phyloP scores from a whole-genome alignment of 164 flowering plant genomes.

The Protea cynaroides region DNA sequence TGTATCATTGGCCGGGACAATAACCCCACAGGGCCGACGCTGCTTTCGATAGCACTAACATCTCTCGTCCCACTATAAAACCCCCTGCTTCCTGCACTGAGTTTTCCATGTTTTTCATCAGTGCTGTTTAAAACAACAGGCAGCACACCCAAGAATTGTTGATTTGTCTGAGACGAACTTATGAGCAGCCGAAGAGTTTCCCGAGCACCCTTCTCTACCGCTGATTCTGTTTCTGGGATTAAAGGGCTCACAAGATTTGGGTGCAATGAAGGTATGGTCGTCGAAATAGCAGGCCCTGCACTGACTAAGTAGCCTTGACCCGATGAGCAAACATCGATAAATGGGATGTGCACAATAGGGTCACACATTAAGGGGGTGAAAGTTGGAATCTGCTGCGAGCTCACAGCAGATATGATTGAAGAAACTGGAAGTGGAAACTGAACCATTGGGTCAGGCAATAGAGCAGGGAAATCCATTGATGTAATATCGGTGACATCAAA shows the following conservation, averaged over 20 bases:
- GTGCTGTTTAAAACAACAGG: constrained; percentile 37
- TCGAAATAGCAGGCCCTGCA: constrained; percentile 64
- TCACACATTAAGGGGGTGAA: constrained; percentile 87
- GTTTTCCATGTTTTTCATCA: constrained; percentile 24
- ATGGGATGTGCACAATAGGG: constrained; percentile 89
- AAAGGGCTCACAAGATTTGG: constrained; percentile 45
- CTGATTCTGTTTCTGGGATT: constrained; percentile 51
- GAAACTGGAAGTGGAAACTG: constrained; percentile 37
- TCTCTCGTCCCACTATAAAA: constrained; percentile 46
- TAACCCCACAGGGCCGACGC: constrained; percentile 42
- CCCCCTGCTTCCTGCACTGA: constrained; percentile 52
- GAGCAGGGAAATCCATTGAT: constrained; percentile 54
- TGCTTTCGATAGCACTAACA: constrained; percentile 31
- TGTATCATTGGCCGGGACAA: background rate
- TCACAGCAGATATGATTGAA: constrained; percentile 21
- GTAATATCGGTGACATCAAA: constrained; percentile 35
- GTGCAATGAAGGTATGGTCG: constrained; percentile 54
- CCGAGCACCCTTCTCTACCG: constrained; percentile 74
- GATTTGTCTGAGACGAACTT: constrained; percentile 45
- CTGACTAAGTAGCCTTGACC: constrained; percentile 92
- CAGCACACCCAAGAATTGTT: constrained; percentile 38
- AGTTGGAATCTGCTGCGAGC: constrained; percentile 70
- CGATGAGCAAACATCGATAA: constrained; percentile 81
- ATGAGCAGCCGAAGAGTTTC: constrained; percentile 82
- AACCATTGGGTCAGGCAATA: constrained; percentile 61